Evolutionary conservation across 2,329 filamentous ascomycete genomes (phyloP), one percentile per base, ranked within the genome.

Genomic region (Colletotrichum melonis): DNA sequence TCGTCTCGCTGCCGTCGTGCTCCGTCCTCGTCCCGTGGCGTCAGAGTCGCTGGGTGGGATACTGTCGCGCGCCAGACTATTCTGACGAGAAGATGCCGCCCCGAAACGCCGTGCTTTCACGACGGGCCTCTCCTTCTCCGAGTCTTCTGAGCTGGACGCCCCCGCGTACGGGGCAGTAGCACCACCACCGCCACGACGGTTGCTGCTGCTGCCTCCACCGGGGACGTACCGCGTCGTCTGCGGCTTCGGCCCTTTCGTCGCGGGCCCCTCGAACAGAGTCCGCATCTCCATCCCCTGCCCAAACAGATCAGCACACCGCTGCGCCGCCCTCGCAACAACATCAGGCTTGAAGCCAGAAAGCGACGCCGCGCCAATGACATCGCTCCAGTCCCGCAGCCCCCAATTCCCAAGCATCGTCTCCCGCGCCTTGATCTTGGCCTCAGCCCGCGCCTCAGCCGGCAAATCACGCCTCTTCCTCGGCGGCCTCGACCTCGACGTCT

Each of bases 361-460:
- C 0, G 94, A 89, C 3, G 96, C 96, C 1, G 95, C 87, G 0
- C 94, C 94, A 32, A 98, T 83, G 1, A 98, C 89, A 76, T 97
- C 94, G 76, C 91, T 93, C 96, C 96, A 98, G 83, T 97, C 93
- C 26, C 93, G 89, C 14, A 91, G 84, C 16, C 81, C 86, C 79
- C 81, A 86, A 64, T 77, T 74, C 57, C 80, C 78, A 2, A 77
- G 75, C 4, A 81, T 77, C 8, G 30, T 67, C 77, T 81, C n/a
- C 74, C 63, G 38, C 3, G 55, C 76, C 16, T 79, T 77, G 14
- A 60, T 58, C 24, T 76, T 78, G 38, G 70, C 75, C 35, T 77
- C 75, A 19, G 69, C 57, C 5, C 63, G 22, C 9, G 56, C 68
- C 35, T 65, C 56, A 9, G 72, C 69, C 7, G 62, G 22, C 26